Conservation (phyloP, 2,329 filamentous ascomycete species). For the Aureobasidium sp. region DNA sequence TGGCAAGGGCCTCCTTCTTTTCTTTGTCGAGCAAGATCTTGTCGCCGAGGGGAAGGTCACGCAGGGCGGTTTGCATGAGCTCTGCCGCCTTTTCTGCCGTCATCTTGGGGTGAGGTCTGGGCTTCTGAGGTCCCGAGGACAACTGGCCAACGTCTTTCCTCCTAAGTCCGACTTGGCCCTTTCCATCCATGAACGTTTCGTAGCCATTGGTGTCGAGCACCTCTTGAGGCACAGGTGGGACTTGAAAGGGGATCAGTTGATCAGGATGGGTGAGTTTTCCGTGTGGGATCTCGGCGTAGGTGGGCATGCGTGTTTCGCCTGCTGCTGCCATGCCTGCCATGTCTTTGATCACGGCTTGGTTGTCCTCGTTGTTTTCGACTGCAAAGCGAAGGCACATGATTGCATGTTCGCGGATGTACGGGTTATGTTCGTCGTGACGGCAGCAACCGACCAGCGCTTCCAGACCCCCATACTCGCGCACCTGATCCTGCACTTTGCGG, state of each 20-base stretch:
- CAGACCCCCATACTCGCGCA: slow-evolving; percentile 77
- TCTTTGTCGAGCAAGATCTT: slow-evolving; percentile 34
- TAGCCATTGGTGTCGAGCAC: slow-evolving; percentile 44
- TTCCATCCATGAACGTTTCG: slow-evolving; percentile 44
- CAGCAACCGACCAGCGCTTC: slow-evolving; percentile 85
- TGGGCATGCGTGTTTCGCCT: slow-evolving; percentile 3
- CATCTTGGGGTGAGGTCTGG: slow-evolving; percentile 24
- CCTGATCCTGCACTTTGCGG: slow-evolving; percentile 76
- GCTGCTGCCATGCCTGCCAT: slow-evolving; percentile 33
- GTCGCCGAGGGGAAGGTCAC: slow-evolving; percentile 37
- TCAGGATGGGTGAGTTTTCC: slow-evolving; percentile 15
- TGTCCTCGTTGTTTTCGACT: slow-evolving; percentile 62
- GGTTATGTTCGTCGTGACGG: slow-evolving; percentile 85
- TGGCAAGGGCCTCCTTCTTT: slow-evolving; percentile 39
- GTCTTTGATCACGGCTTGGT: slow-evolving; percentile 63
- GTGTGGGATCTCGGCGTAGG: slow-evolving; percentile 10
- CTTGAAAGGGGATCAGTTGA: slow-evolving; percentile 7
- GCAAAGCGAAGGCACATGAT: slow-evolving; percentile 78
- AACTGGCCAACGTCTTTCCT: slow-evolving; percentile 30
- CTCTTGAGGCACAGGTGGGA: slow-evolving; percentile 35
- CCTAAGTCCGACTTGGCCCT: slow-evolving; percentile 42
- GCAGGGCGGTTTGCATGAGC: slow-evolving; percentile 42
- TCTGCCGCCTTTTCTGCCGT: slow-evolving; percentile 39
- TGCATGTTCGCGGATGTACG: slow-evolving; percentile 86
- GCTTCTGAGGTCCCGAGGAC: neutral